Evolutionary conservation across 2,329 filamentous ascomycete genomes (phyloP).

Genomic region (Elsinoe fawcettii): DNA sequence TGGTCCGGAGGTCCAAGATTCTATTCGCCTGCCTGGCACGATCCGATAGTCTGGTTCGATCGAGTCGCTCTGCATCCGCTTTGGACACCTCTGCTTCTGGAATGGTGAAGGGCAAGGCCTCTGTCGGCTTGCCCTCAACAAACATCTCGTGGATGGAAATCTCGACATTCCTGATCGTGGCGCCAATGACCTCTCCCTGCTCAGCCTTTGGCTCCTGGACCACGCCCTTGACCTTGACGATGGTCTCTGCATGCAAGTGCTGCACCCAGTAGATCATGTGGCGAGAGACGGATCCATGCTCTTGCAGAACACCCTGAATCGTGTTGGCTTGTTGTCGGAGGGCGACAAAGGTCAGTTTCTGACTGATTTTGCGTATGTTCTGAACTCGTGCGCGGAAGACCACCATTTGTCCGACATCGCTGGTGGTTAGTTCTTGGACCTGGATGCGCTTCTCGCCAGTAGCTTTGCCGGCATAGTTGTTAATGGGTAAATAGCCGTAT

Average conservation of each 20-base stretch:
- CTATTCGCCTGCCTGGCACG: conserved; percentile 69
- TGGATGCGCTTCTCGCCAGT: conserved; percentile 41
- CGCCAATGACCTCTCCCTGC: conserved; percentile 62
- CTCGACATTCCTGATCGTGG: conserved; percentile 68
- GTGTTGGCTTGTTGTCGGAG: conserved; percentile 78
- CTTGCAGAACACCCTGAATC: conserved; percentile 71
- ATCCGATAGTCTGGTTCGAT: conserved; percentile 57
- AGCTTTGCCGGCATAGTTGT: conserved; percentile 49
- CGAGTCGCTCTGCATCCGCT: conserved; percentile 49
- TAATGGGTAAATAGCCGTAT: conserved; percentile 52
- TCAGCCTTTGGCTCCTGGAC: conserved; percentile 62
- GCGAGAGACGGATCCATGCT: conserved; percentile 55
- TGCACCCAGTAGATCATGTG: conserved; percentile 84
- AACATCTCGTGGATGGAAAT: conserved; percentile 61
- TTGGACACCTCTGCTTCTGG: conserved; percentile 60
- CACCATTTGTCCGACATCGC: conserved; percentile 52
- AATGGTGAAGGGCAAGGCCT: conserved; percentile 60
- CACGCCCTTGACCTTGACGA: conserved; percentile 67
- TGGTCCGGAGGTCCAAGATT: conserved; percentile 77
- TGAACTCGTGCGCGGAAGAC: conserved; percentile 66
- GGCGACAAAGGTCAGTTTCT: conserved; percentile 75
- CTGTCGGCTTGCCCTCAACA: conserved; percentile 53
- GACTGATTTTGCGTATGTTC: conserved; percentile 72
- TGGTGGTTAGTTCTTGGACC: conserved; percentile 45
- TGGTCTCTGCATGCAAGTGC: conserved; percentile 67